A percentile compares a stretch with the other conserved stretches of the same genome.
Conservation (phyloP, 2,329 filamentous ascomycete genomes). For the Diaporthe vexans region DNA sequence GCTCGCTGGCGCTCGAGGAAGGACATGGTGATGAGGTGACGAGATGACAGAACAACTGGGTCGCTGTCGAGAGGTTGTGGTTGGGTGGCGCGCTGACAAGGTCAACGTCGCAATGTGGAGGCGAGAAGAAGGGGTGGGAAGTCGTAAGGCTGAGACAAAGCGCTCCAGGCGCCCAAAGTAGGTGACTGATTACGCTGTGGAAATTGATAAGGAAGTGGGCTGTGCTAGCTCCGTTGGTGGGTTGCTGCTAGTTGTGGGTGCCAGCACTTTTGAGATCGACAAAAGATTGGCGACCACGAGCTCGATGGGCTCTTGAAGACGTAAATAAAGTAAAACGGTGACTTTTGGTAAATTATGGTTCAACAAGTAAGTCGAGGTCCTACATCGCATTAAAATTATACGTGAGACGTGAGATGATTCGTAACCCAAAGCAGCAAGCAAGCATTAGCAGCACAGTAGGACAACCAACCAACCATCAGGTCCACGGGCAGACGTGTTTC, state of each 20-base stretch:
- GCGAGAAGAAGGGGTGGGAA: constrained; percentile 7
- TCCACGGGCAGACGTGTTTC: too few species aligned
- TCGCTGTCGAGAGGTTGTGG: constrained; percentile 24
- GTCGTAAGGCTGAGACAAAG: constrained; percentile 39
- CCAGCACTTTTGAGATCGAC: constrained; percentile 9
- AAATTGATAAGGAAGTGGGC: constrained; percentile 23
- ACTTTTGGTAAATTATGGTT: neutral
- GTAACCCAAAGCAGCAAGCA: neutral
- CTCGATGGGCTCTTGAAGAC: neutral
- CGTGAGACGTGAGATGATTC: neutral
- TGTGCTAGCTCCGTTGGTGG: constrained; percentile 21
- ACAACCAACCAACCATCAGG: neutral
- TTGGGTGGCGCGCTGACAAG: constrained; percentile 15
- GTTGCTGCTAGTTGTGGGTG: neutral
- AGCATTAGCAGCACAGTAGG: neutral
- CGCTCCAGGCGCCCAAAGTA: constrained; percentile 30
- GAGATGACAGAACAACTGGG: constrained; percentile 31
- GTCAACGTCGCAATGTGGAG: constrained; percentile 34
- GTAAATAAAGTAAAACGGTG: neutral
- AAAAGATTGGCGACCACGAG: neutral
- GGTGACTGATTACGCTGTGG: constrained; percentile 23
- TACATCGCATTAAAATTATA: neutral
- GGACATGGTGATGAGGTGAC: constrained; percentile 61
- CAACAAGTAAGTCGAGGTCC: neutral
- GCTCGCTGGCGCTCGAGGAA: constrained; percentile 77